These are phyloP conservation scores for Odontarrhena argentea DNA, from an alignment of 345 rosid species.

Conservation along the genomic window DNA sequence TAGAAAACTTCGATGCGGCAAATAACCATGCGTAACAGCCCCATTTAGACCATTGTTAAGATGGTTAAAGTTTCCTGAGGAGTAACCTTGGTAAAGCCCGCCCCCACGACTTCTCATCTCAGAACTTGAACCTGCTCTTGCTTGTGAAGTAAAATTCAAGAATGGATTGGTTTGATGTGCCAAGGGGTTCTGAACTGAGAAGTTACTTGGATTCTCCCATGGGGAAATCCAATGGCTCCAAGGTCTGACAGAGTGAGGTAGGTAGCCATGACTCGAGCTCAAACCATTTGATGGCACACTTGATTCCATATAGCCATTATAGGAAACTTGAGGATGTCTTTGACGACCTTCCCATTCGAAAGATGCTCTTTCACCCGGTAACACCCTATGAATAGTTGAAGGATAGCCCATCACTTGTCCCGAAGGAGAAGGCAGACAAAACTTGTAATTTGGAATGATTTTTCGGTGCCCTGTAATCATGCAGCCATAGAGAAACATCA, in stretches of 20 bases:
- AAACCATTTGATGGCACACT: slow-evolving; percentile 51
- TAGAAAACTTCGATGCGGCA: slow-evolving; percentile 41
- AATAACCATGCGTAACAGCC: slow-evolving; percentile 46
- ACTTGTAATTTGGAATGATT: slow-evolving; percentile 46
- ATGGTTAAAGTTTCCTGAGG: slow-evolving; percentile 34
- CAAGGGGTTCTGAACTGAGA: slow-evolving; percentile 59
- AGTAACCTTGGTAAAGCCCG: slow-evolving; percentile 56
- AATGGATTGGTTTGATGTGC: slow-evolving; percentile 53
- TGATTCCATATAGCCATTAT: slow-evolving; percentile 50
- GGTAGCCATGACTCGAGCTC: slow-evolving; percentile 44
- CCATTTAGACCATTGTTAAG: slow-evolving; percentile 15
- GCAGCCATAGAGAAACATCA: slow-evolving; percentile 36
- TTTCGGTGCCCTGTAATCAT: slow-evolving; percentile 54
- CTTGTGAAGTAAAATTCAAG: slow-evolving; percentile 48
- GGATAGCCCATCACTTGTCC: slow-evolving; percentile 46
- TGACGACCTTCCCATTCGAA: slow-evolving; percentile 47
- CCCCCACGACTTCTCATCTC: slow-evolving; percentile 52
- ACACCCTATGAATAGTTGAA: slow-evolving; percentile 53
- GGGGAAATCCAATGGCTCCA: slow-evolving; percentile 60
- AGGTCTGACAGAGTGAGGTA: slow-evolving; percentile 51
- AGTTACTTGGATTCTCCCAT: slow-evolving; percentile 55
- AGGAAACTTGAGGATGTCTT: slow-evolving; percentile 48
- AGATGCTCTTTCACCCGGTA: slow-evolving; percentile 45
- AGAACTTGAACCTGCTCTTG: slow-evolving; percentile 50
- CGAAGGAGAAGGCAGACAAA: slow-evolving; percentile 51